Evolutionary conservation across 805 yeast species (phyloP).

Genomic region (Yarrowia keelungensis): DNA sequence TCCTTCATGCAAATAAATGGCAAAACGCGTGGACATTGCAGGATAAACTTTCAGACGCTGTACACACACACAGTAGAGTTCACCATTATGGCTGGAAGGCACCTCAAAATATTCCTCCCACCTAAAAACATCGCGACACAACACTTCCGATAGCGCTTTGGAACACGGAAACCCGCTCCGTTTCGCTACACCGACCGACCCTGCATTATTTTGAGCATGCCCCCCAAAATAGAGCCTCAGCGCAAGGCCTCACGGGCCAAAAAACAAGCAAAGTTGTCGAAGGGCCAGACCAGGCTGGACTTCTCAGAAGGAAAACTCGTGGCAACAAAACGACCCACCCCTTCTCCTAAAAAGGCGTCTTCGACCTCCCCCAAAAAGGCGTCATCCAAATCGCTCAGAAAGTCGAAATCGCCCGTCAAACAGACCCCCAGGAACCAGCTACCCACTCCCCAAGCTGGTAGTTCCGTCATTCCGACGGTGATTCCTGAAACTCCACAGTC

Average conservation of each 20-base stretch:
- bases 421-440: neutral
- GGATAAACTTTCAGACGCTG: neutral
- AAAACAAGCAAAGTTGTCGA: neutral
- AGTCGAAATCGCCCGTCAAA: neutral
- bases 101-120: neutral
- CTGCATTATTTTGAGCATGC: neutral
- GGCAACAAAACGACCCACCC: neutral
- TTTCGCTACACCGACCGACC: too few relatives aligned
- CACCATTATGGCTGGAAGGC: neutral
- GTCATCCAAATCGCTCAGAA: neutral
- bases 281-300: neutral
- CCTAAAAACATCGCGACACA: slow-evolving; percentile 1
- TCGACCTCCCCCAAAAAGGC: neutral
- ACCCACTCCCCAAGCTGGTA: neutral
- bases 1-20: neutral
- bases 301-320: neutral
- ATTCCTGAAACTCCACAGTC: neutral
- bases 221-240: neutral
- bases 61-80: slow-evolving; percentile 3
- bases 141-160: too few relatives aligned
- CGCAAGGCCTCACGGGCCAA: neutral
- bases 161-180: too few relatives aligned
- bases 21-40: neutral
- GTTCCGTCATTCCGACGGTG: neutral
- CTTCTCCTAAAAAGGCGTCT: neutral